These are phyloP conservation scores for Phytopythium mirpurense DNA, from an alignment of 352 stramenopile genomes.

Conservation along the genomic window DNA sequence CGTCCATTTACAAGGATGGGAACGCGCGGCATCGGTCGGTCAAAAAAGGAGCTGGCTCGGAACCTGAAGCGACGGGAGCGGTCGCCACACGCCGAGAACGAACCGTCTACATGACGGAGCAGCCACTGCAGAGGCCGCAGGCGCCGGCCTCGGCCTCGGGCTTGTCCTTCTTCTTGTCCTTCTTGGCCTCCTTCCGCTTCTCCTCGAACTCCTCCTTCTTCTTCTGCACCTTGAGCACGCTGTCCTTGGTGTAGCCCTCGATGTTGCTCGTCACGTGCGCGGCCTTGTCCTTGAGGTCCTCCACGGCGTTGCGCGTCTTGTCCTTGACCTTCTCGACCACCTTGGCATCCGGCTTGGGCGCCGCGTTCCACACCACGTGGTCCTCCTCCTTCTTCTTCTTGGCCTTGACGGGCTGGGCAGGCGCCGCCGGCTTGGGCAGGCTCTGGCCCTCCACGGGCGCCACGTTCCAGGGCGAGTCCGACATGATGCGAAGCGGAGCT, in stretches of 20 bases:
- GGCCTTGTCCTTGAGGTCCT: slow-evolving; percentile 38
- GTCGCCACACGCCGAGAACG: neutral
- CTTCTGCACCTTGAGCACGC: slow-evolving; percentile 56
- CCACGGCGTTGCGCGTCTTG: slow-evolving; percentile 31
- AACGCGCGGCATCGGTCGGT: neutral
- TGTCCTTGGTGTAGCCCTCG: slow-evolving; percentile 70
- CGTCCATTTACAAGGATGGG: neutral
- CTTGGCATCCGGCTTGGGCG: slow-evolving; percentile 30
- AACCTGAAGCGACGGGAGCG: too few species aligned
- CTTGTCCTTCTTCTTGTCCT: slow-evolving; percentile 20
- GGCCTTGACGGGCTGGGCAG: slow-evolving; percentile 11
- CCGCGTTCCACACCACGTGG: slow-evolving; percentile 34
- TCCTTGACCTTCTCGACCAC: slow-evolving; percentile 37
- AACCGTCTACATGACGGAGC: slow-evolving; percentile 50
- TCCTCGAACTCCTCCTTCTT: slow-evolving; percentile 42
- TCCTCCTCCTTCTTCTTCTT: slow-evolving; percentile 38
- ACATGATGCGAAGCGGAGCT: slow-evolving; percentile 13
- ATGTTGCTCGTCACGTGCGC: slow-evolving; percentile 38
- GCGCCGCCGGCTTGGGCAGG: slow-evolving; percentile 17
- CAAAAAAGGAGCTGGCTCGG: neutral
- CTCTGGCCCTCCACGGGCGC: slow-evolving; percentile 29
- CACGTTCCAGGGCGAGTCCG: slow-evolving; percentile 39
- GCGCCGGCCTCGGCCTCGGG: slow-evolving; percentile 45
- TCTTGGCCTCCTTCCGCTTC: slow-evolving; percentile 42
- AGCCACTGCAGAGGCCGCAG: slow-evolving; percentile 45